Base-by-base conservation (phyloP, 2,329 filamentous ascomycete genomes). In the Cyphellophora attinorum region DNA sequence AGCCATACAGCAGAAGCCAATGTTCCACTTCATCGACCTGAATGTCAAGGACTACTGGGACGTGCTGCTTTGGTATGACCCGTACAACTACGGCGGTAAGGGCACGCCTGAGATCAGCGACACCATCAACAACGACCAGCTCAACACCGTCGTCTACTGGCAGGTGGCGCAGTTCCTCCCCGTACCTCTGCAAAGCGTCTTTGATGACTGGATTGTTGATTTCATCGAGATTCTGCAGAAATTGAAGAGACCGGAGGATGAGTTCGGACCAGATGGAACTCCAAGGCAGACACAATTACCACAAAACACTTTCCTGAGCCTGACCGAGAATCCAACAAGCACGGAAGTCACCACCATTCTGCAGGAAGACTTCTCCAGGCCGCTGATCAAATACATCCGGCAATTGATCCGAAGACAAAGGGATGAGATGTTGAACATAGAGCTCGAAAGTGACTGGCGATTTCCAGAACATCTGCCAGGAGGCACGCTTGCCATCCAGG, bases 1-100 rank as follows among this genome's bases (percentile, higher is more conserved):
- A 64, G 93, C 88, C 0, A 95, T 99, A 63, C 89, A 93, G 59
- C 79, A 78, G 37, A 95, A 95, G 52, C 86, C 91, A 0, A 72
- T 95, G 0, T 99, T 99, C 62, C 85, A 95, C 58, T 98, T 98
- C 54, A 78, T 99, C 44, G 91, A 98, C 51, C 70, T 99, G 3
- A 85, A 95, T 50, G 91, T 99, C 58, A 94, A 89, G 48, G 91
- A 98, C 56, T 99, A 95, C 59, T 99, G 91, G 91, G 91, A 99
- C 57, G 96, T 95, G 51, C 76, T 99, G 0, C 79, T 95, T 3
- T 99, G 91, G 91, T 96, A 96, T 48, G 91, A 99, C 49, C 85
- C 95, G 59, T 95, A 89, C 68, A 98, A 99, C 65, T 96, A 96
- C 51, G 93, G 91, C 36, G 91, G 91, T 41, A 93, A 93, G 52